Percentiles rank a stretch among this genome's conserved stretches.
Conservation (phyloP, 768 basidiomycete genomes). For the Filobasidium wieringae region DNA sequence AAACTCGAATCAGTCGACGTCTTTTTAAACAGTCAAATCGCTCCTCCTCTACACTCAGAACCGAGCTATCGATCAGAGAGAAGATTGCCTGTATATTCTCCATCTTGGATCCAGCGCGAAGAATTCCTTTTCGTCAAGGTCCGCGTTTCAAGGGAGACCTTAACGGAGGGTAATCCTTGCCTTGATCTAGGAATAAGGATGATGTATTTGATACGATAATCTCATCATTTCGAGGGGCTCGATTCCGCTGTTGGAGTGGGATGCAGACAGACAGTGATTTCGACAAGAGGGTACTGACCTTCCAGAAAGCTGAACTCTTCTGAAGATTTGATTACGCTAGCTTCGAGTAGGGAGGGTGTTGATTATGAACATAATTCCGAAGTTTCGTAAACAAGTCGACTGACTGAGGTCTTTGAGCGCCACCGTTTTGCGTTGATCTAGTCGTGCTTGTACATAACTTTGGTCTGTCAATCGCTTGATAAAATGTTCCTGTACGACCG, state of each 20-base stretch:
- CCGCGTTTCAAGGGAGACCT: background rate
- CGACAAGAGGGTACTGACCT: too few species aligned
- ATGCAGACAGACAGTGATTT: background rate
- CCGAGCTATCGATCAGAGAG: conserved; percentile 28
- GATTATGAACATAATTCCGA: background rate
- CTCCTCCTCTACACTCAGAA: too few species aligned
- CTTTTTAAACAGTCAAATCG: background rate
- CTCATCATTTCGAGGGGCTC: conserved; percentile 6
- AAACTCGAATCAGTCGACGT: background rate
- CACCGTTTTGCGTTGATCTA: conserved; percentile 61
- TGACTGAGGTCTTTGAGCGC: conserved; percentile 69
- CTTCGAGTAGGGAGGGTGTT: background rate
- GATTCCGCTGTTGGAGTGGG: background rate
- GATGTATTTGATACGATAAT: background rate
- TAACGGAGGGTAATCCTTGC: background rate
- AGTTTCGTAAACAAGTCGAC: conserved; percentile 22
- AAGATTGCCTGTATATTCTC: conserved; percentile 32
- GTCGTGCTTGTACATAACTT: conserved; percentile 55
- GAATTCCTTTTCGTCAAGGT: background rate
- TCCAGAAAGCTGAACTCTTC: background rate
- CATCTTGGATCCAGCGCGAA: conserved; percentile 13
- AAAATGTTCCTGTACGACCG: conserved; percentile 58
- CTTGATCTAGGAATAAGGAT: background rate
- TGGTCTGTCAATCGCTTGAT: conserved; percentile 63
- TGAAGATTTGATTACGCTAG: background rate